Conservation (phyloP, 306 rosid species). For the Dryas alaskensis region DNA sequence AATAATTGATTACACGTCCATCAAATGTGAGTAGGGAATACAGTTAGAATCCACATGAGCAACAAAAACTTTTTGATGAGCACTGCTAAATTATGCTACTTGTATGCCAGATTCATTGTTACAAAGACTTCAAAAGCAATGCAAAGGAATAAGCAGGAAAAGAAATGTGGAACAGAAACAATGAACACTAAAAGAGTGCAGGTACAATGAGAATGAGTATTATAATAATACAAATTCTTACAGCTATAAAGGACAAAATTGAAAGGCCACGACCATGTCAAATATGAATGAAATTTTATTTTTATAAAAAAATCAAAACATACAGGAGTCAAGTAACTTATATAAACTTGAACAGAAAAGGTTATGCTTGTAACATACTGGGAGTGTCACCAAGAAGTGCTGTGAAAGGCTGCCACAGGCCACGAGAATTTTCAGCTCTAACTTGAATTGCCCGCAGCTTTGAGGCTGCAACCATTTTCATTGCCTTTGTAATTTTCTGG, state of each 20-base stretch:
- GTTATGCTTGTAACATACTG: slow-evolving; percentile 43
- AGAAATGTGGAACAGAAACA: no score
- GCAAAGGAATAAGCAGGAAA: no score
- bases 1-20: no score
- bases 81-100: no score
- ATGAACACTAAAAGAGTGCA: no score
- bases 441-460: slow-evolving; percentile 85
- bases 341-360: slow-evolving; percentile 1
- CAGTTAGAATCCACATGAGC: no score
- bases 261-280: background rate
- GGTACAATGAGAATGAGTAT: no score
- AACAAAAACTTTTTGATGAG: no score
- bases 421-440: slow-evolving; percentile 88
- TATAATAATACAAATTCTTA: background rate
- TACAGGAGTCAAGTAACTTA: background rate
- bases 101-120: no score
- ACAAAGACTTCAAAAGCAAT: no score
- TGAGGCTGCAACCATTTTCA: slow-evolving; percentile 99
- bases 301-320: background rate
- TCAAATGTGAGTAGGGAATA: no score
- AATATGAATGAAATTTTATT: background rate
- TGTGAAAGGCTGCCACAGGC: slow-evolving; percentile 95
- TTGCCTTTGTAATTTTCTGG: slow-evolving; percentile 97
- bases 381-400: slow-evolving; percentile 92
- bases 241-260: background rate